Evolutionary conservation across 352 stramenopile genomes (phyloP), one percentile per base, ranked within the genome.

Genomic region (Globisporangium takayamanum): DNA sequence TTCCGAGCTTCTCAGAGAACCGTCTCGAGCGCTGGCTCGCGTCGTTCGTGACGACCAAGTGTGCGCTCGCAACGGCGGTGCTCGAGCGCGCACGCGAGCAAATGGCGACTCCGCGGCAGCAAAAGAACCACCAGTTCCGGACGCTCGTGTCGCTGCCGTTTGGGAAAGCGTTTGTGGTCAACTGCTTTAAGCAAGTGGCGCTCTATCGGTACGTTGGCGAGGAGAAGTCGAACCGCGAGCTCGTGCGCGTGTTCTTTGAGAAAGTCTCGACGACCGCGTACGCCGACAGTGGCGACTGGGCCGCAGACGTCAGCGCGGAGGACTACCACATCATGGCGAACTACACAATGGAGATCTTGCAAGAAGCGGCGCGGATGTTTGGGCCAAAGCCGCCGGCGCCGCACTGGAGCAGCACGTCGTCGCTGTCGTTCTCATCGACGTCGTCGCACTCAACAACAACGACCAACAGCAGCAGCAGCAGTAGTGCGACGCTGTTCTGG

Each of bases 231-330:
- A 89, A 89, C 44, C 71, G 70, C 7, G 79, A 90, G 48, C 60
- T 91, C 10, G 68, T 94, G 14, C 74, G 78, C 8, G 78, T 88
- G 55, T 92, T 86, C 54, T 92, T 92, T 61, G 79, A 91, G 61
- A 90, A 91, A 52, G 74, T 90, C 20, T 85, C 80, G 55, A 91
- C 80, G 7, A 82, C 74, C 0, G 74, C 74, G 6, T 88, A 87
- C 55, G 73, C 70, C 0, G 76, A 88, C 37, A 78, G 89, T 50
- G 70, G 89, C 53, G 70, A 78, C 37, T 89, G 78, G 80, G 68
- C 74, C 0, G 62, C 72, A 18, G 68, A 76, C 30, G 50, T 89
- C 45, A 51, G 64, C 0, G 39, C 59, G 2, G 56, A 57, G 5
- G 83, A 91, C 36, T 68, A 78, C 12, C 61, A 78, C 7, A 76